Percentiles rank a stretch among this genome's conserved stretches.
These are phyloP conservation scores for Hypoxylon rickii DNA, from an alignment of 495 filamentous ascomycete genomes.

Conservation along the genomic window DNA sequence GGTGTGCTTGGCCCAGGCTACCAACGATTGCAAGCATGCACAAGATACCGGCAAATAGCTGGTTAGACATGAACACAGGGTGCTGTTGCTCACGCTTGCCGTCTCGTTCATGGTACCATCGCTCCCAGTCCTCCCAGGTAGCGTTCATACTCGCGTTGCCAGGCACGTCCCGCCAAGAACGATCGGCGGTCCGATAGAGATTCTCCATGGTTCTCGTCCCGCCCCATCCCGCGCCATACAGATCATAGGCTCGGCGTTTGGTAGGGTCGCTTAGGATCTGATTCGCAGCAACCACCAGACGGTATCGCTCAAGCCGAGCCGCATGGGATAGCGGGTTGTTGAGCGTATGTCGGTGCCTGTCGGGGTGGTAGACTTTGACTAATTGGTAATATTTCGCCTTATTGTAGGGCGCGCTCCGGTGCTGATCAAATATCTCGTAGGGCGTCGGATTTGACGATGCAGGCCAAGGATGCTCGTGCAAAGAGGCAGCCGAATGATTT, in stretches of 20 bases:
- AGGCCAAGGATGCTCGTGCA: constrained; percentile 49
- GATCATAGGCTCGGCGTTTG: constrained; percentile 81
- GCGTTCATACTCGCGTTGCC: constrained; percentile 76
- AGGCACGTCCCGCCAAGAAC: constrained; percentile 53
- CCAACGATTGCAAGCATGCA: constrained; percentile 68
- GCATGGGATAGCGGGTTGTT: constrained; percentile 56
- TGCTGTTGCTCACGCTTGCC: constrained; percentile 51
- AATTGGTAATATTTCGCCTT: constrained; percentile 86
- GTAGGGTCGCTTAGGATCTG: constrained; percentile 83
- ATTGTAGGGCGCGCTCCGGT: constrained; percentile 68
- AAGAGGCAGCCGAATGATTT: constrained; percentile 32
- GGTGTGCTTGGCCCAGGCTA: constrained; percentile 66
- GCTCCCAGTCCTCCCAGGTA: constrained; percentile 99
- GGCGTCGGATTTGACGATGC: constrained; percentile 67
- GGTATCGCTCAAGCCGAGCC: constrained; percentile 80
- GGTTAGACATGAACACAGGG: constrained; percentile 73
- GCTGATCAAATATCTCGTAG: constrained; percentile 82
- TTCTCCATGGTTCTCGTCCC: constrained; percentile 45
- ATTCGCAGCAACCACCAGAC: constrained; percentile 82
- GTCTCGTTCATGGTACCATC: constrained; percentile 67
- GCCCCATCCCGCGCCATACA: constrained; percentile 79
- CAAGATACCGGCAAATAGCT: constrained; percentile 71
- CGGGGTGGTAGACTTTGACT: constrained; percentile 95
- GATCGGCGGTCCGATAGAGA: constrained; percentile 44
- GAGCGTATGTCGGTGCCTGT: constrained; percentile 58